Base-by-base conservation (phyloP, 2,329 filamentous ascomycete genomes). In the Penicillium carneum region DNA sequence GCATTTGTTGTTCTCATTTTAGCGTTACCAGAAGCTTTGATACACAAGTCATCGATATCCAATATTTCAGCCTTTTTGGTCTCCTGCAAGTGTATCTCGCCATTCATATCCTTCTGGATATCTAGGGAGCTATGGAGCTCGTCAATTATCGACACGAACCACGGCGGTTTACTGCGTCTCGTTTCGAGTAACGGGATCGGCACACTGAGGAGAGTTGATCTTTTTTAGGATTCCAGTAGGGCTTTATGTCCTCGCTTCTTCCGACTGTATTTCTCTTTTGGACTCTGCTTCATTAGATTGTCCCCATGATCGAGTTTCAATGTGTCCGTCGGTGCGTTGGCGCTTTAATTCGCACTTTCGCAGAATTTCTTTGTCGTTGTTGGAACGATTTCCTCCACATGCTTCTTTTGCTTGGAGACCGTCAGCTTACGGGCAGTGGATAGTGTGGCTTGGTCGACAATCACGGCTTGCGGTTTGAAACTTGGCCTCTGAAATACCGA, bases 11-110 rank as follows among this genome's bases (percentile, higher is more conserved):
- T 16, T 58, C 16, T 58, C 5, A 18, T 55, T 43, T 53, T 53
- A 58, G 56, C 56, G 56, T 53, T 53, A n/a, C 10, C 12, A 29
- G 31, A 46, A 46, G 8, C 20, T 58, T 53, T 39, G 33, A 58
- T 57, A 53, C 31, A 20, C 31, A 36, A 23, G 12, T 45, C 41
- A 46, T 18, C 46, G 48, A 58, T 58, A 39, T 58, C 41, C 33
- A 58, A n/a, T 48, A 16, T 55, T 18, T 2, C 18, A 47, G 16
- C 23, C 23, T 1, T 26, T 26, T 4, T 5, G 14, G 3, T 34
- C 2, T 11, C 14, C 7, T 33, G 16, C 29, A 14, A 26, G 10
- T 29, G 4, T 46, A 12, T 18, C 18, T 0, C 8, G 34, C 20
- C 14, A 5, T 2, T 8, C 12, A 4, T 48, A 14, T 20, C 33